phyloP scores from a whole-genome alignment of 495 filamentous ascomycete genomes.

The Penicillium silybi region DNA sequence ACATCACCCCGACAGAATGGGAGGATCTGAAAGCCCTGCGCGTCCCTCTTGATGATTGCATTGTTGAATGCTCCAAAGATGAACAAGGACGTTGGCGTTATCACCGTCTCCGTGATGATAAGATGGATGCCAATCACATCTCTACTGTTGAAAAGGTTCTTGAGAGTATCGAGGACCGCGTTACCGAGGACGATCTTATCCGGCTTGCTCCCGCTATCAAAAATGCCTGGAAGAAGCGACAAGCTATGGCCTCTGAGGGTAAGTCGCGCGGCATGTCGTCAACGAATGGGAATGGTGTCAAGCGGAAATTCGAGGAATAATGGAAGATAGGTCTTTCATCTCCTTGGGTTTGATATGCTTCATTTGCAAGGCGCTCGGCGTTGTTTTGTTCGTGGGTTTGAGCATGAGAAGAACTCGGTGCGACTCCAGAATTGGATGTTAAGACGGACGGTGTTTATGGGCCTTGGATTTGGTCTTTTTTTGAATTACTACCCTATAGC shows the following conservation, averaged over 20 bases:
- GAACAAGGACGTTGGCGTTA: constrained; percentile 70
- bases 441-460: neutral
- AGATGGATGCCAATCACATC: constrained; percentile 84
- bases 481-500: neutral
- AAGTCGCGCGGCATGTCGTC: constrained; percentile 20
- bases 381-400: neutral
- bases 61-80: constrained; percentile 87
- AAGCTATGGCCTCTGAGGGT: constrained; percentile 27
- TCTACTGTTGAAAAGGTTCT: constrained; percentile 74
- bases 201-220: constrained; percentile 61
- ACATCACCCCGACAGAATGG: constrained; percentile 75
- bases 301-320: constrained; percentile 49
- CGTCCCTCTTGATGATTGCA: constrained; percentile 71
- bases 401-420: neutral
- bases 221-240: constrained; percentile 66
- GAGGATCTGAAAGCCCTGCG: constrained; percentile 66
- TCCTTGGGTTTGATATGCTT: constrained; percentile 1
- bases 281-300: constrained; percentile 40
- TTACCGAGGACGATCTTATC: constrained; percentile 63
- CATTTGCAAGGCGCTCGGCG: constrained; percentile 23
- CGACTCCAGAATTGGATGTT: neutral
- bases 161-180: constrained; percentile 73
- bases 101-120: constrained; percentile 85
- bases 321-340: constrained; percentile 12
- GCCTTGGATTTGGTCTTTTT: neutral